Conservation (phyloP, 2,329 filamentous ascomycete genomes). For the Pestalotiopsis sp. region DNA sequence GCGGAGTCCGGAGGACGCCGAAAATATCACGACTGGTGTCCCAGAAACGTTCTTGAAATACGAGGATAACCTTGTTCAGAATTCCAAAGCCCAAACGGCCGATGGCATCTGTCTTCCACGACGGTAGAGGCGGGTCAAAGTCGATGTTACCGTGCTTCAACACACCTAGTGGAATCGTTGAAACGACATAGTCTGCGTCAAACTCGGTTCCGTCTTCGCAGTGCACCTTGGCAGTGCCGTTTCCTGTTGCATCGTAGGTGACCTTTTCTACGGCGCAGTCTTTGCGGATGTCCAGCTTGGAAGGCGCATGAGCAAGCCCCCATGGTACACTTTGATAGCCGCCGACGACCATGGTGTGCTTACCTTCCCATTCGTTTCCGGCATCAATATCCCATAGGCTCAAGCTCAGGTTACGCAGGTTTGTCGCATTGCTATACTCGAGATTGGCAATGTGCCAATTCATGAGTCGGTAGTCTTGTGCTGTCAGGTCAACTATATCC, state of each 20-base stretch:
- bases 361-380: slow-evolving; percentile 95
- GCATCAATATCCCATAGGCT: slow-evolving; percentile 96
- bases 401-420: slow-evolving; percentile 83
- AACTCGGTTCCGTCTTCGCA: slow-evolving; percentile 78
- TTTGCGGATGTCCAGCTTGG: slow-evolving; percentile 75
- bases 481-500: slow-evolving; percentile 76
- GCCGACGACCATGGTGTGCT: slow-evolving; percentile 90
- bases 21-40: slow-evolving; percentile 90
- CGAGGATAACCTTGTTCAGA: slow-evolving; percentile 91
- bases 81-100: slow-evolving; percentile 87
- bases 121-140: slow-evolving; percentile 90
- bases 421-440: slow-evolving; percentile 95
- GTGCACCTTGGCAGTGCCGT: slow-evolving; percentile 62
- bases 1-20: slow-evolving; percentile 80
- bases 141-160: slow-evolving; percentile 79
- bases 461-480: slow-evolving; percentile 85
- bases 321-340: slow-evolving; percentile 94
- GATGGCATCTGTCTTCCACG: slow-evolving; percentile 83
- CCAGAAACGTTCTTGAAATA: slow-evolving; percentile 92
- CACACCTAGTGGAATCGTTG: slow-evolving; percentile 88
- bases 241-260: slow-evolving; percentile 57
- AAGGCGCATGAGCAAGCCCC: slow-evolving; percentile 78
- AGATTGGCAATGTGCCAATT: slow-evolving; percentile 99
- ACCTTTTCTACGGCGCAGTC: slow-evolving; percentile 75
- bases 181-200: slow-evolving; percentile 87